Conservation (phyloP, 805 yeast species). For the Metschnikowia arizonensis region DNA sequence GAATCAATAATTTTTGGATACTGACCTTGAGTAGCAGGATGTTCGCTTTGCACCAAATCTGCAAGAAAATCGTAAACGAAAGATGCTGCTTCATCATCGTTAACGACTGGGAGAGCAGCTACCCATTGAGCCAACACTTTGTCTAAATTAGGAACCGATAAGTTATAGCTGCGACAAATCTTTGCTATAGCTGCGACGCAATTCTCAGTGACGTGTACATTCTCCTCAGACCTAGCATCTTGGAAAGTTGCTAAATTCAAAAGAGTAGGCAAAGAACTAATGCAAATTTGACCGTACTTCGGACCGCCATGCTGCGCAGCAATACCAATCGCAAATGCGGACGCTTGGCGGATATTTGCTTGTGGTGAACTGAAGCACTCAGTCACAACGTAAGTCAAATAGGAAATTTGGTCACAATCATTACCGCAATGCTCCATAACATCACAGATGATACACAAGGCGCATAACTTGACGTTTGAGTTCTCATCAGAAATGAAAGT, state of each 20-base stretch:
- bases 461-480: constrained; percentile 67
- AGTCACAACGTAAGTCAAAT: constrained; percentile 61
- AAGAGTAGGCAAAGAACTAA: constrained; percentile 71
- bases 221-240: constrained; percentile 82
- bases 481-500: constrained; percentile 62
- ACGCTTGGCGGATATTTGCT: constrained; percentile 79
- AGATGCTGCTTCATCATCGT: constrained; percentile 86
- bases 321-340: constrained; percentile 78
- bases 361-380: constrained; percentile 62
- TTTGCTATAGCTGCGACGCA: constrained; percentile 81
- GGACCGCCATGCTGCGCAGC: constrained; percentile 80
- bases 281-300: constrained; percentile 55
- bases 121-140: constrained; percentile 73
- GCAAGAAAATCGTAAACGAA: constrained; percentile 73
- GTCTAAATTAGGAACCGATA: constrained; percentile 56
- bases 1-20: constrained; percentile 60
- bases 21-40: constrained; percentile 52
- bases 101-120: constrained; percentile 70
- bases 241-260: constrained; percentile 69
- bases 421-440: constrained; percentile 76
- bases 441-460: constrained; percentile 76
- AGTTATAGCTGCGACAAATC: constrained; percentile 63
- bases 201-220: constrained; percentile 82
- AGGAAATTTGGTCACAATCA: constrained; percentile 58
- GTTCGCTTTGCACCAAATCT: constrained; percentile 64